Percentiles rank a stretch among this genome's conserved stretches.
Evolutionary conservation across 192 early-diverging fungal species (phyloP).

Genomic region (Chytriomyces sp.): DNA sequence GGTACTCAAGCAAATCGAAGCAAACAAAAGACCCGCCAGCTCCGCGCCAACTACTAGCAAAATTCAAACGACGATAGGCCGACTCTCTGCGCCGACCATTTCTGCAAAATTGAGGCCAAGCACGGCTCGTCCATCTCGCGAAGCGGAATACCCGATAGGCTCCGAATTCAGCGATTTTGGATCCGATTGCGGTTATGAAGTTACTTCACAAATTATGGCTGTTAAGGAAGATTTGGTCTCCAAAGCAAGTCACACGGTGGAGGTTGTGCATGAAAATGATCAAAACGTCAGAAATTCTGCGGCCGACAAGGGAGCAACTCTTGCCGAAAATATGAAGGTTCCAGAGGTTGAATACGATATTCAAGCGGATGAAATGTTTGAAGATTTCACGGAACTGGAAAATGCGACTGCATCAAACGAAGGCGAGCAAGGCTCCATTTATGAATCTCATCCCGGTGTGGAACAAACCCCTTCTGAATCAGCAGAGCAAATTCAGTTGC

Average conservation of each 20-base stretch:
- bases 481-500: too few species aligned
- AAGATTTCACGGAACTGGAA: too few species aligned
- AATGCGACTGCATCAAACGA: too few species aligned
- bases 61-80: background rate
- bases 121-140: constrained; percentile 53
- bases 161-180: constrained; percentile 52
- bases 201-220: constrained; percentile 26
- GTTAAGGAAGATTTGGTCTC: constrained; percentile 1
- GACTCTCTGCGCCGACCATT: background rate
- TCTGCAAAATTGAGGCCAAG: constrained; percentile 44
- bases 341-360: too few species aligned
- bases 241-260: background rate
- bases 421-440: too few species aligned
- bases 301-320: too few species aligned
- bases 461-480: too few species aligned
- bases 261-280: background rate
- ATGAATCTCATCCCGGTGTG: too few species aligned
- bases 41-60: background rate
- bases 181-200: constrained; percentile 27
- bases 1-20: constrained; percentile 6
- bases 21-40: background rate
- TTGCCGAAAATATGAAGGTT: too few species aligned
- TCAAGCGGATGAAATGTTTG: too few species aligned
- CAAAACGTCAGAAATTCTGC: too few species aligned
- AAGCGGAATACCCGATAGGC: constrained; percentile 51